phyloP scores from a whole-genome alignment of 495 filamentous ascomycete species.

The Xylaria grammica region DNA sequence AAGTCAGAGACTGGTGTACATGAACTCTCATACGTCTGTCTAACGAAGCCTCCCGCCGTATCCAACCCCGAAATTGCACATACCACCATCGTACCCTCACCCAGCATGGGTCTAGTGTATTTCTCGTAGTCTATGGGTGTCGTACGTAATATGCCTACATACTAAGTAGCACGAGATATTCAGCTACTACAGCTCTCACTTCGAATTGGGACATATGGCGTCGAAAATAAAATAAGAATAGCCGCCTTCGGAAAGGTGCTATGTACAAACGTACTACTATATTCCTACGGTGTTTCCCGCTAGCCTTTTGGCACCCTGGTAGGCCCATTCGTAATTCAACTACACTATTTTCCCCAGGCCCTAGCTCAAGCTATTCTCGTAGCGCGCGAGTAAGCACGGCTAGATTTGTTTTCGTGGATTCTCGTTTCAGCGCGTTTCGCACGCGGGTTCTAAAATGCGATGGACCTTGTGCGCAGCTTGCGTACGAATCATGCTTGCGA shows the following conservation, averaged over 20 bases:
- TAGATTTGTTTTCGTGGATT: neutral
- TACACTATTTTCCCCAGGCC: neutral
- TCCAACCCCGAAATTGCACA: neutral
- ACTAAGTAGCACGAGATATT: neutral
- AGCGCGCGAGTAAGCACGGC: neutral
- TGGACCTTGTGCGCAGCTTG: neutral
- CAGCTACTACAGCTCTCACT: too few relatives aligned
- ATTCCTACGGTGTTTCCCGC: too few relatives aligned
- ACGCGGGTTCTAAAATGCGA: neutral
- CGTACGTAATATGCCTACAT: slow-evolving; percentile 4
- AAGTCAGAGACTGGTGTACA: neutral
- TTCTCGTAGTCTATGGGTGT: neutral
- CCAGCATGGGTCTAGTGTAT: neutral
- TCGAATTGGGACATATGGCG: too few relatives aligned
- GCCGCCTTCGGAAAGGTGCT: too few relatives aligned
- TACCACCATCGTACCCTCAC: neutral
- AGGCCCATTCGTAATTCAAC: neutral
- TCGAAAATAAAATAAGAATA: too few relatives aligned
- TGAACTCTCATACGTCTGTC: neutral
- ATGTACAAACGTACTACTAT: too few relatives aligned
- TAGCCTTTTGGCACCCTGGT: too few relatives aligned
- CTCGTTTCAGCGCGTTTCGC: neutral
- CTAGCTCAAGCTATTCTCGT: neutral
- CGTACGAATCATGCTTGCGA: slow-evolving; percentile 1
- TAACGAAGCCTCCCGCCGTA: too few relatives aligned